Percentiles rank a stretch among this genome's conserved stretches.
These are phyloP conservation scores for Delphinella strobiligena DNA, from an alignment of 2,329 filamentous ascomycete genomes.

Conservation along the genomic window DNA sequence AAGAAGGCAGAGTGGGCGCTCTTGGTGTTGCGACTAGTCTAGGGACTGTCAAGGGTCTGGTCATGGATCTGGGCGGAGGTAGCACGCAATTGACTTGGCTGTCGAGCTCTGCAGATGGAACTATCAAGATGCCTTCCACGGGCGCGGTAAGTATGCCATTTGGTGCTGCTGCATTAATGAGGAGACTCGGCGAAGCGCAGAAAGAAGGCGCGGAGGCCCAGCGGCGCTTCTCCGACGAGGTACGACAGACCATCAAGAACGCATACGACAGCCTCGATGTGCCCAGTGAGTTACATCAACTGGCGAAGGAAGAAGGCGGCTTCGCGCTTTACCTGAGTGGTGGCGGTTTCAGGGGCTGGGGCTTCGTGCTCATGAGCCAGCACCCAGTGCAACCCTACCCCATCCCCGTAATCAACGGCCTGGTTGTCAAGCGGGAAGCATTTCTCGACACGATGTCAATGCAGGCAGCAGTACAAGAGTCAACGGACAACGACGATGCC, in stretches of 20 bases:
- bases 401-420: constrained; percentile 70
- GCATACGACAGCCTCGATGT: constrained; percentile 35
- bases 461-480: constrained; percentile 22
- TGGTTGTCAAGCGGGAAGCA: constrained; percentile 48
- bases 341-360: constrained; percentile 83
- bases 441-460: constrained; percentile 47
- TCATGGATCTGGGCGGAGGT: constrained; percentile 77
- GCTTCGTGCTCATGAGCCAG: constrained; percentile 73
- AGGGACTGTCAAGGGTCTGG: constrained; percentile 57
- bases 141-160: constrained; percentile 57
- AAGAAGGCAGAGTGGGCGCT: constrained; percentile 73
- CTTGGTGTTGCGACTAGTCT: constrained; percentile 72
- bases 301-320: constrained; percentile 33
- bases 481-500: constrained; percentile 14
- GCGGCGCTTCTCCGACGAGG: constrained; percentile 19
- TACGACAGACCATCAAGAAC: constrained; percentile 39
- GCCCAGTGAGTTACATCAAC: constrained; percentile 38
- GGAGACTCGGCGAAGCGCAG: constrained; percentile 37
- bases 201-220: constrained; percentile 30
- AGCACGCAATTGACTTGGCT: constrained; percentile 62
- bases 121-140: constrained; percentile 37
- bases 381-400: constrained; percentile 68
- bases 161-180: constrained; percentile 54
- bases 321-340: constrained; percentile 76
- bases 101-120: constrained; percentile 33